Evolutionary conservation across 768 basidiomycete genomes (phyloP).

Genomic region (Tulasnella sp.): DNA sequence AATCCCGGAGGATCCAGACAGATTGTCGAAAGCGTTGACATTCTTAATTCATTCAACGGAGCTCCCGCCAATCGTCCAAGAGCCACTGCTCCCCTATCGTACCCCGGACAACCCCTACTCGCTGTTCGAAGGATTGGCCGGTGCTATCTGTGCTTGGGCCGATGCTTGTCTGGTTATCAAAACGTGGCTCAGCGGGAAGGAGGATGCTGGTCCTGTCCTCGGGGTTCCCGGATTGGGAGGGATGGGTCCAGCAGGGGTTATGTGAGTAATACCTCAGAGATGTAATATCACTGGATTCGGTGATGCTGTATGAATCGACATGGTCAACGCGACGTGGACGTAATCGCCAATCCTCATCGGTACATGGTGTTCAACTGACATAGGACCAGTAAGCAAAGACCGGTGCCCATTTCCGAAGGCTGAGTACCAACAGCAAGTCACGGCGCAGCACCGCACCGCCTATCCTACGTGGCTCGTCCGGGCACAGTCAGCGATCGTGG

Average conservation of each 20-base stretch:
- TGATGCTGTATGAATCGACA: not conserved
- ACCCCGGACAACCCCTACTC: conserved; percentile 14
- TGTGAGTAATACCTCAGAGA: not conserved
- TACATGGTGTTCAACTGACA: too few relatives aligned
- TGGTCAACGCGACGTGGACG: not conserved
- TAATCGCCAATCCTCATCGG: too few relatives aligned
- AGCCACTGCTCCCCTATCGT: not conserved
- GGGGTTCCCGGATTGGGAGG: conserved; percentile 14
- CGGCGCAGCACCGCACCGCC: not conserved
- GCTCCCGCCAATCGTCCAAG: conserved; percentile 1
- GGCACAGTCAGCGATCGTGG: not conserved
- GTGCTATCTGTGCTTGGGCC: conserved; percentile 13
- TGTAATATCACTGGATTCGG: not conserved
- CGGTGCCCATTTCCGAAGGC: too few relatives aligned
- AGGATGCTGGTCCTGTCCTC: not conserved
- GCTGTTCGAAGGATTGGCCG: conserved; percentile 12
- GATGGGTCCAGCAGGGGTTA: conserved; percentile 5
- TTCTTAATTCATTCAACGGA: conserved; percentile 12
- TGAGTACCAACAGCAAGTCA: too few relatives aligned
- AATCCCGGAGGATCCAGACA: not conserved
- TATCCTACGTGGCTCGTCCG: not conserved
- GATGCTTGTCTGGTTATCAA: conserved; percentile 12
- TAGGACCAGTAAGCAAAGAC: too few relatives aligned
- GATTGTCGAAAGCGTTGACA: conserved; percentile 6
- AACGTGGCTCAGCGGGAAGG: conserved; percentile 1